These are phyloP conservation scores for Pythium monospermum DNA, from an alignment of 352 stramenopile species.

Conservation along the genomic window DNA sequence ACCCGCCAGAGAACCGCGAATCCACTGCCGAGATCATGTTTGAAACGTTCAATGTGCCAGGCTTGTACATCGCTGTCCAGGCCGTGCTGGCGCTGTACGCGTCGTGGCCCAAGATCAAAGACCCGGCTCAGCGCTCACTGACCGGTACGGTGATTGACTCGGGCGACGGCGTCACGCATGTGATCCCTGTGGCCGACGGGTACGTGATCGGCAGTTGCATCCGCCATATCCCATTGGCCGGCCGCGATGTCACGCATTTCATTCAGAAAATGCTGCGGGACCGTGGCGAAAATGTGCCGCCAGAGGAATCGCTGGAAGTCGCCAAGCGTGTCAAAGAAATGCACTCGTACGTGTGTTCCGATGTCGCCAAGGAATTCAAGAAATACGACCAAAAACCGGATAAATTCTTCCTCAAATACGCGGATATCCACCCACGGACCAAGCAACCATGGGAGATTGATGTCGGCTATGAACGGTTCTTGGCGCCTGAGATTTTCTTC, in stretches of 20 bases:
- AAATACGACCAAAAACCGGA: slow-evolving; percentile 93
- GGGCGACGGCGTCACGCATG: slow-evolving; percentile 92
- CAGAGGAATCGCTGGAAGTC: slow-evolving; percentile 90
- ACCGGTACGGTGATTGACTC: slow-evolving; percentile 94
- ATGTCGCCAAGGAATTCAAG: slow-evolving; percentile 94
- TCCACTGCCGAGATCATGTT: slow-evolving; percentile 96
- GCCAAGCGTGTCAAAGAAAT: slow-evolving; percentile 92
- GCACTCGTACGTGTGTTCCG: slow-evolving; percentile 94
- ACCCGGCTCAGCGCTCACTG: slow-evolving; percentile 82
- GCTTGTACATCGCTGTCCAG: slow-evolving; percentile 94
- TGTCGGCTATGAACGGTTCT: slow-evolving; percentile 92
- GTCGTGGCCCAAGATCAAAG: slow-evolving; percentile 90
- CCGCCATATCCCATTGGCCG: slow-evolving; percentile 92
- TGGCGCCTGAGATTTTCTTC: slow-evolving; percentile 96
- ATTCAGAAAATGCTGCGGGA: slow-evolving; percentile 93
- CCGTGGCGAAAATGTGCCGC: slow-evolving; percentile 86
- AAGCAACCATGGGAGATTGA: slow-evolving; percentile 87
- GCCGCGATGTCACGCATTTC: slow-evolving; percentile 94
- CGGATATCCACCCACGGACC: slow-evolving; percentile 68
- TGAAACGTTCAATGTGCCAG: slow-evolving; percentile 95
- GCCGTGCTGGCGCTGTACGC: slow-evolving; percentile 93
- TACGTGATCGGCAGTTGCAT: slow-evolving; percentile 96
- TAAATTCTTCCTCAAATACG: slow-evolving; percentile 91
- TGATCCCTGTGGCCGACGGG: slow-evolving; percentile 92
- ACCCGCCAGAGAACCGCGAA: slow-evolving; percentile 94